Conservation (phyloP, 2,329 filamentous ascomycete species). For the Cytospora mali region DNA sequence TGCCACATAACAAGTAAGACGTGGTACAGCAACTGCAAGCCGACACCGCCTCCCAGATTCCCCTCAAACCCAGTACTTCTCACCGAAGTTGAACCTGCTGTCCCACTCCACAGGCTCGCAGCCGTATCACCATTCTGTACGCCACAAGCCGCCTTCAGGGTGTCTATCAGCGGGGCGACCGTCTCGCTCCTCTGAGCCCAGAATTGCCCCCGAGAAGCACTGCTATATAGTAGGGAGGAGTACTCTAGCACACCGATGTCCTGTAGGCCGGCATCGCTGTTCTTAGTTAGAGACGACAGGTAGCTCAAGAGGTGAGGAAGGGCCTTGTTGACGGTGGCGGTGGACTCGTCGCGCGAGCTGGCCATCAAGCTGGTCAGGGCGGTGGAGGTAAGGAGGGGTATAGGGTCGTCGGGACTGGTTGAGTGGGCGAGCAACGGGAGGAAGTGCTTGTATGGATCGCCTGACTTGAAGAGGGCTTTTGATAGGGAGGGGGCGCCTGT, state of each 20-base stretch:
- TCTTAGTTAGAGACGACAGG: slow-evolving; percentile 80
- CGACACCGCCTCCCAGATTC: slow-evolving; percentile 76
- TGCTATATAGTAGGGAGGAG: slow-evolving; percentile 78
- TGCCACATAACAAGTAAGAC: slow-evolving; percentile 95
- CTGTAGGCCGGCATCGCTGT: slow-evolving; percentile 84
- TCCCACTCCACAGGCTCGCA: slow-evolving; percentile 64
- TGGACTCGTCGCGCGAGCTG: slow-evolving; percentile 62
- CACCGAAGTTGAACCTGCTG: slow-evolving; percentile 38
- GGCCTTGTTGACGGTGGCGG: slow-evolving; percentile 68
- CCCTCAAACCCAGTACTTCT: slow-evolving; percentile 66
- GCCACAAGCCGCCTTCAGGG: slow-evolving; percentile 78
- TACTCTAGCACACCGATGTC: slow-evolving; percentile 95
- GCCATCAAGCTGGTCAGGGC: slow-evolving; percentile 81
- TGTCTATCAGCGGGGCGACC: slow-evolving; percentile 77
- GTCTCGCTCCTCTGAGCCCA: slow-evolving; percentile 92
- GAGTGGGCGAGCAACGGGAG: slow-evolving; percentile 81
- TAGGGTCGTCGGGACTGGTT: slow-evolving; percentile 73
- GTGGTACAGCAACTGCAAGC: slow-evolving; percentile 90
- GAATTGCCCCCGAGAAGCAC: slow-evolving; percentile 76
- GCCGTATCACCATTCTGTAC: slow-evolving; percentile 65
- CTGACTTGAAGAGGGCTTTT: slow-evolving; percentile 72
- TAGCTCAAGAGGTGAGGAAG: slow-evolving; percentile 85
- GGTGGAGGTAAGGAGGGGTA: slow-evolving; percentile 86
- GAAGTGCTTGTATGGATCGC: slow-evolving; percentile 80
- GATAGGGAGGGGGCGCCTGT: slow-evolving; percentile 79